Conservation (phyloP, 129 eudicot species). For the Tagetes erecta region DNA sequence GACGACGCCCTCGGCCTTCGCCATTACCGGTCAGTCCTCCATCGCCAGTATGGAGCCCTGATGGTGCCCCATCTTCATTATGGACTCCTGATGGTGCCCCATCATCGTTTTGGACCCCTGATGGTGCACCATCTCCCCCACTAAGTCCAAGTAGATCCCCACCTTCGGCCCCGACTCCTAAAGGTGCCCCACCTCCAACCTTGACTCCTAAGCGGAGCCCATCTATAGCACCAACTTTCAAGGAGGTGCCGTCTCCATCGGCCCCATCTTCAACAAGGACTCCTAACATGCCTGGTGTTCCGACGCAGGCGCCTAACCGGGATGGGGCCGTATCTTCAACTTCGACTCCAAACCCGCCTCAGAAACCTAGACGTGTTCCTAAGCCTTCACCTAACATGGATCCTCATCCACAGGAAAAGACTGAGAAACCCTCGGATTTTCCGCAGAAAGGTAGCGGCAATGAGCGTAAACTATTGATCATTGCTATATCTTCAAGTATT, state of each 20-base stretch:
- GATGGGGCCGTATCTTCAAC: neutral
- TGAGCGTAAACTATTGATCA: conserved; percentile 32
- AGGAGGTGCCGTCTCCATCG: neutral
- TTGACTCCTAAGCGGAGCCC: neutral
- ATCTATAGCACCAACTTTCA: neutral
- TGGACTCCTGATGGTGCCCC: neutral
- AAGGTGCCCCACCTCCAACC: neutral
- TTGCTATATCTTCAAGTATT: conserved; percentile 31
- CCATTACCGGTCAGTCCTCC: conserved; percentile 25
- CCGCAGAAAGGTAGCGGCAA: conserved; percentile 15
- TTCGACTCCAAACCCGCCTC: conserved; percentile 23
- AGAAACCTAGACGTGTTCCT: conserved; percentile 5
- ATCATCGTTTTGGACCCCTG: neutral
- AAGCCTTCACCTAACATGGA: conserved; percentile 17
- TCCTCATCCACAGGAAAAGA: conserved; percentile 17
- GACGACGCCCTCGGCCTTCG: conserved; percentile 25
- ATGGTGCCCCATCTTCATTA: neutral
- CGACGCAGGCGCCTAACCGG: neutral
- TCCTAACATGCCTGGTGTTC: neutral
- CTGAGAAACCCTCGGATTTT: neutral
- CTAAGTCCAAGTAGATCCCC: neutral
- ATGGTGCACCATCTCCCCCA: neutral
- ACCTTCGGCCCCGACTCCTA: neutral
- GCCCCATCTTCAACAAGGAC: neutral
- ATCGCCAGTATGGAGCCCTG: neutral